These are phyloP conservation scores for Fusarium udum DNA, from an alignment of 2,329 filamentous ascomycete genomes.

Conservation along the genomic window DNA sequence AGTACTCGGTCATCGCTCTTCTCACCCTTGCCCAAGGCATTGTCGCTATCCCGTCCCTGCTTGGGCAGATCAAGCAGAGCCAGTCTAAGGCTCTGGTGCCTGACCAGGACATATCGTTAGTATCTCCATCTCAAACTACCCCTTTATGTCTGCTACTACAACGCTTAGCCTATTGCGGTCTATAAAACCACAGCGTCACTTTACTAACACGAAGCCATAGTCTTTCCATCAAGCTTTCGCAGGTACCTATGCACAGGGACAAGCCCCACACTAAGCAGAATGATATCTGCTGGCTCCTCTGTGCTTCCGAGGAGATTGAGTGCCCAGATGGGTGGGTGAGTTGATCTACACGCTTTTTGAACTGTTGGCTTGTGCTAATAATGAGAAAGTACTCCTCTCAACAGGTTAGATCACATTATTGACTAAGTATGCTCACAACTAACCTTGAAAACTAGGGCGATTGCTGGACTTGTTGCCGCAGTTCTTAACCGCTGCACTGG, in stretches of 20 bases:
- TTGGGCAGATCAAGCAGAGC: neutral
- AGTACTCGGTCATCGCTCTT: neutral
- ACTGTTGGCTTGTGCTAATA: neutral
- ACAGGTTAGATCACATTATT: rapidly evolving
- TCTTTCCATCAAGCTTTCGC: slow-evolving; percentile 6
- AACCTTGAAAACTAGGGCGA: neutral
- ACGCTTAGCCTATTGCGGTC: neutral
- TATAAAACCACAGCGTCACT: rapidly evolving
- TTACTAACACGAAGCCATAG: neutral
- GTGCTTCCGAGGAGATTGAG: rapidly evolving
- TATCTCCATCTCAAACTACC: neutral
- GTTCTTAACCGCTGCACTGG: rapidly evolving
- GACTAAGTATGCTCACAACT: neutral
- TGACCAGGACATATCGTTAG: slow-evolving; percentile 14
- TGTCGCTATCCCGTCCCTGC: neutral
- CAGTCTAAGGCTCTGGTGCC: neutral
- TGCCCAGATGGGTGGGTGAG: slow-evolving; percentile 3
- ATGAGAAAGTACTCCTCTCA: neutral
- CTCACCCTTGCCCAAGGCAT: neutral
- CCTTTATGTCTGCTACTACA: neutral
- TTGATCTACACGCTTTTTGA: rapidly evolving
- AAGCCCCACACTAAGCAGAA: rapidly evolving
- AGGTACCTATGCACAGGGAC: neutral
- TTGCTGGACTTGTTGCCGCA: neutral
- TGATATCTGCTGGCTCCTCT: neutral